Percentiles rank a stretch among this genome's conserved stretches.
Evolutionary conservation across 139 green algal genomes (phyloP).

Genomic region (Tetratostichococcus sp.): DNA sequence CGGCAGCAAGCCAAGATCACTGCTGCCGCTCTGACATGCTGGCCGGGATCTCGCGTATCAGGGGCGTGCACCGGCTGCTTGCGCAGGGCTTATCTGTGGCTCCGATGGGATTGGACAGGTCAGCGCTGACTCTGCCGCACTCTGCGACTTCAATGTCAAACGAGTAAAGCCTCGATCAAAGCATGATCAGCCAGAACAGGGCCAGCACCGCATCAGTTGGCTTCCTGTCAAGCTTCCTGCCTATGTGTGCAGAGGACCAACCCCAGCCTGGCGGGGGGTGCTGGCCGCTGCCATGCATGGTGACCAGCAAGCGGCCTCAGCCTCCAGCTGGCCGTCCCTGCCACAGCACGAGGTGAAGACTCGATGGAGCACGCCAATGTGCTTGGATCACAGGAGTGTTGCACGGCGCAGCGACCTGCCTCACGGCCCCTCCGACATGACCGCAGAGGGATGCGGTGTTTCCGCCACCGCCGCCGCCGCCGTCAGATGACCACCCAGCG

Average conservation of each 20-base stretch:
- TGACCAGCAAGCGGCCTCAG: neutral
- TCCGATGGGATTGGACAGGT: neutral
- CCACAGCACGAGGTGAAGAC: conserved; percentile 21
- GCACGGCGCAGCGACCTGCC: too few relatives aligned
- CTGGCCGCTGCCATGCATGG: neutral
- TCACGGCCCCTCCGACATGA: too few relatives aligned
- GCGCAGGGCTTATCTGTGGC: neutral
- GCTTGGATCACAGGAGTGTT: too few relatives aligned
- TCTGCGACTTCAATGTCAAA: too few relatives aligned
- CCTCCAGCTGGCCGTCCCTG: neutral
- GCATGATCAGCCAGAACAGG: too few relatives aligned
- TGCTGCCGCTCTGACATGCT: neutral
- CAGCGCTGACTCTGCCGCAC: too few relatives aligned
- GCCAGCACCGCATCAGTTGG: too few relatives aligned
- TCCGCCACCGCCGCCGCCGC: conserved; percentile 18
- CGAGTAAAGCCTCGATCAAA: too few relatives aligned
- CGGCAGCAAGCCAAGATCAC: neutral
- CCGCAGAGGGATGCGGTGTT: conserved; percentile 12
- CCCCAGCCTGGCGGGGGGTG: neutral
- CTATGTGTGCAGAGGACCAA: too few relatives aligned
- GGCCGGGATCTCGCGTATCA: neutral
- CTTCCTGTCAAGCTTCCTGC: too few relatives aligned
- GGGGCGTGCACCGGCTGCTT: neutral
- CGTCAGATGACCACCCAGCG: conserved; percentile 18
- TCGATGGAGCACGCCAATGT: too few relatives aligned